These are phyloP conservation scores for Thymus mandschuricus DNA, from an alignment of 257 asterid species.

Conservation along the genomic window DNA sequence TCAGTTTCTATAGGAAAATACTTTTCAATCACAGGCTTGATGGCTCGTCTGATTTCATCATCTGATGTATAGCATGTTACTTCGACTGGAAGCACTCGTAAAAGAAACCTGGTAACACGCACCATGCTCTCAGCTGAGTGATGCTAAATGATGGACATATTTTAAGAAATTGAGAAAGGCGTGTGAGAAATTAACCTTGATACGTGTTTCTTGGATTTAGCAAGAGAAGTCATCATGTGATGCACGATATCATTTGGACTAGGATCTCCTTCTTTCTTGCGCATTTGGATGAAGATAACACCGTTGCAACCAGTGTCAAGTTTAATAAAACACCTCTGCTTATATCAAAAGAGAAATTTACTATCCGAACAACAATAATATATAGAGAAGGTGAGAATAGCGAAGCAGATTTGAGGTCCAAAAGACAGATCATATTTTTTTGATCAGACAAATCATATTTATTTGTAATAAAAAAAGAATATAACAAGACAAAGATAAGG, in stretches of 20 bases:
- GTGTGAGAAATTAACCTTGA: constrained; percentile 56
- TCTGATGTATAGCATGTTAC: constrained; percentile 93
- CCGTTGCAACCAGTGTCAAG: constrained; percentile 97
- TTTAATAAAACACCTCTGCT: constrained; percentile 80
- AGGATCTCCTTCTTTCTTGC: constrained; percentile 84
- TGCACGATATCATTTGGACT: constrained; percentile 80
- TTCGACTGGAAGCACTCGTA: constrained; percentile 91
- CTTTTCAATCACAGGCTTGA: constrained; percentile 70
- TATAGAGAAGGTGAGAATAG: background rate
- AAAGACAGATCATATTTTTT: background rate
- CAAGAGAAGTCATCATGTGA: constrained; percentile 90
- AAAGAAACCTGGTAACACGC: constrained; percentile 61
- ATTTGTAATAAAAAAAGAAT: background rate
- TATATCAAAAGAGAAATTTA: constrained; percentile 10
- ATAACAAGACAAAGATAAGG: background rate
- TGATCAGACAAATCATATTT: background rate
- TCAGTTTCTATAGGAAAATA: constrained; percentile 76
- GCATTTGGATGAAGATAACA: constrained; percentile 87
- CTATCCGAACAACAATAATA: constrained; percentile 16
- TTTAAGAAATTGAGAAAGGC: constrained; percentile 7
- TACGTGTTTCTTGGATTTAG: constrained; percentile 69
- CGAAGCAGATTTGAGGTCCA: background rate
- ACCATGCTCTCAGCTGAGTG: constrained; percentile 31
- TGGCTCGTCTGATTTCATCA: constrained; percentile 81
- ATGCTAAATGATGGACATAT: constrained; percentile 9